Percentiles rank a stretch among this genome's conserved stretches.
Conservation (phyloP, 106 monocot genomes). For the Xerophyta viscosa region DNA sequence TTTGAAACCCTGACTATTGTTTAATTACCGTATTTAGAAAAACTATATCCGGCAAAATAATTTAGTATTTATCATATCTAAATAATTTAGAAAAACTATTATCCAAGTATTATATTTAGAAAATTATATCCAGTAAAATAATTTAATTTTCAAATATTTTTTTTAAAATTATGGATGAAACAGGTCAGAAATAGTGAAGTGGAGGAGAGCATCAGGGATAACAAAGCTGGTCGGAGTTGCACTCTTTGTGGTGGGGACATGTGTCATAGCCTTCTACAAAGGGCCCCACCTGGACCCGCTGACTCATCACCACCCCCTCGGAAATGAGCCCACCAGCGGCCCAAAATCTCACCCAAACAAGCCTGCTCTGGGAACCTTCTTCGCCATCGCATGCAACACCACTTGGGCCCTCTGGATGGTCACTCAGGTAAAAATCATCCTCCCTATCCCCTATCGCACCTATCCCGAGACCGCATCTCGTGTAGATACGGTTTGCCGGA, state of each 20-base stretch:
- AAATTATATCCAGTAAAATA: too few species aligned
- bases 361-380: conserved; percentile 7
- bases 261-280: conserved; percentile 7
- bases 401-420: conserved; percentile 17
- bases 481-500: too few species aligned
- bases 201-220: neutral
- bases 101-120: too few species aligned
- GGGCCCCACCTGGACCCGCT: neutral
- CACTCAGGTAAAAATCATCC: conserved; percentile 16
- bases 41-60: too few species aligned
- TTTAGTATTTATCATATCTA: too few species aligned
- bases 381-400: neutral
- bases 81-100: too few species aligned
- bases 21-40: too few species aligned
- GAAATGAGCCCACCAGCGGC: neutral
- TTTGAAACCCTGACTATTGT: too few species aligned
- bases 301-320: neutral
- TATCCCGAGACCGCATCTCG: too few species aligned
- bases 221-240: neutral
- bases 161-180: too few species aligned
- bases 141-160: too few species aligned
- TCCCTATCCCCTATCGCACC: too few species aligned
- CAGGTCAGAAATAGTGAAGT: neutral
- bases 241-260: neutral
- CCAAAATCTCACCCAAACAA: neutral